phyloP scores from a whole-genome alignment of 202 grass and related monocot species.

The Dendrocalamus latiflorus region DNA sequence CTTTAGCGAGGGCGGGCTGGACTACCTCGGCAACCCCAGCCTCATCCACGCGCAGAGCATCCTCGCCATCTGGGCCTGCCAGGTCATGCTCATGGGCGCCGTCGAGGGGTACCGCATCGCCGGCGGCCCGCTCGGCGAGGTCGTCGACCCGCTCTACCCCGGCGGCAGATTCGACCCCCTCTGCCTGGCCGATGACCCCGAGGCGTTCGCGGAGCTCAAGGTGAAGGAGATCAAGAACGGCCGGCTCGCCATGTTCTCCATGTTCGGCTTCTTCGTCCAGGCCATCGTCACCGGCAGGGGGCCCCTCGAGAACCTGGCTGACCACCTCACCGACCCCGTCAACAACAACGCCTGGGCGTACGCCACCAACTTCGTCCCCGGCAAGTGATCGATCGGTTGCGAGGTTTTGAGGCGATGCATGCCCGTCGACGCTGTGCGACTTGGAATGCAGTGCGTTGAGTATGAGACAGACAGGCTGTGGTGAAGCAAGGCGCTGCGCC shows the following conservation, averaged over 20 bases:
- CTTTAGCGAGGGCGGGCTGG: conserved; percentile 53
- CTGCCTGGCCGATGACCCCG: conserved; percentile 46
- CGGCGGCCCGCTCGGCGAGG: conserved; percentile 54
- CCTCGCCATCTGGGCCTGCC: conserved; percentile 56
- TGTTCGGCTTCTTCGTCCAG: conserved; percentile 67
- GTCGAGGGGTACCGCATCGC: conserved; percentile 57
- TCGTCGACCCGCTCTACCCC: conserved; percentile 50
- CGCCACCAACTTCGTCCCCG: conserved; percentile 55
- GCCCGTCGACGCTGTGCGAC: not conserved
- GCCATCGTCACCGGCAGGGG: conserved; percentile 64
- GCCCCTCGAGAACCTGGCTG: conserved; percentile 46
- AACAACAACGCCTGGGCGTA: conserved; percentile 61
- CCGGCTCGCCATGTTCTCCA: conserved; percentile 58
- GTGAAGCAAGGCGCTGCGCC: no score
- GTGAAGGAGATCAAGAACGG: conserved; percentile 71
- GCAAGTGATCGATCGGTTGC: conserved; percentile 32
- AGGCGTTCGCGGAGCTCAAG: conserved; percentile 55
- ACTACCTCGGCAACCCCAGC: conserved; percentile 64
- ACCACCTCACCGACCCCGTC: conserved; percentile 49
- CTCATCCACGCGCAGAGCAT: conserved; percentile 63
- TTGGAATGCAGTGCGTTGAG: not conserved
- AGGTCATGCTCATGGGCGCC: conserved; percentile 58
- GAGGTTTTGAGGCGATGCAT: not conserved
- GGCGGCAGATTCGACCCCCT: conserved; percentile 54
- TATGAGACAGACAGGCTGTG: not conserved